These are phyloP conservation scores for Tulasnella sp. DNA, from an alignment of 768 basidiomycete species.

Conservation along the genomic window DNA sequence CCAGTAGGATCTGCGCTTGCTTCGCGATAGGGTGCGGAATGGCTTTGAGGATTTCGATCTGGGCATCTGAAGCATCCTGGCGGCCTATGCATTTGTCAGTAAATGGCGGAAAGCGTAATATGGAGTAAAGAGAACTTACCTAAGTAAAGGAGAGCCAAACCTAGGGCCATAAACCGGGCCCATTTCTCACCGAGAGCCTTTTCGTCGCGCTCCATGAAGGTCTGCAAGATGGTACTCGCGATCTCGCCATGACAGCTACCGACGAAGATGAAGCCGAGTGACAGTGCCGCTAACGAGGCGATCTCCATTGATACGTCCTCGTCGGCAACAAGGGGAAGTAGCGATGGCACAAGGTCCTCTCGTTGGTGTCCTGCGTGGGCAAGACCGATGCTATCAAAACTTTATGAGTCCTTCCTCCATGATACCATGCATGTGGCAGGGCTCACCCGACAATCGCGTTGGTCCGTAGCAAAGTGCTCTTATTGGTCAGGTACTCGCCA, in stretches of 20 bases:
- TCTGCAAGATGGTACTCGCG: conserved; percentile 82
- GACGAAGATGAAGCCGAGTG: conserved; percentile 92
- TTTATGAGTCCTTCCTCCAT: background rate
- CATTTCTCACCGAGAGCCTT: conserved; percentile 82
- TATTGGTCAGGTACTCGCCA: conserved; percentile 84
- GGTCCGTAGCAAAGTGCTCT: conserved; percentile 75
- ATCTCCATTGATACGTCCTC: conserved; percentile 85
- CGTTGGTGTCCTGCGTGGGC: conserved; percentile 94
- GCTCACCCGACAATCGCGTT: conserved; percentile 73
- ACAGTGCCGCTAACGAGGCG: conserved; percentile 75
- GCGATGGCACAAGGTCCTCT: conserved; percentile 69
- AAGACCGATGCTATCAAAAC: conserved; percentile 61
- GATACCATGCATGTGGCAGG: background rate
- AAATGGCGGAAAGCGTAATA: background rate
- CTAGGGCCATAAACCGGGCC: conserved; percentile 85
- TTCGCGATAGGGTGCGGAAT: conserved; percentile 90
- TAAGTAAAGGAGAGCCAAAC: conserved; percentile 84
- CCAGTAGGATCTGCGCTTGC: conserved; percentile 86
- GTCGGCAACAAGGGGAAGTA: conserved; percentile 81
- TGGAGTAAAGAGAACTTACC: conserved; percentile 50
- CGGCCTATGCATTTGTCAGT: conserved; percentile 52
- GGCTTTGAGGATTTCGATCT: conserved; percentile 86
- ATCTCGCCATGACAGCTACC: conserved; percentile 94
- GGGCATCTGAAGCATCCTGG: conserved; percentile 91
- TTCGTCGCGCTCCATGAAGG: conserved; percentile 77